A percentile compares a stretch with the other conserved stretches of the same genome.
Evolutionary conservation across 2,329 filamentous ascomycete genomes (phyloP).

Genomic region (Fusarium luffae): DNA sequence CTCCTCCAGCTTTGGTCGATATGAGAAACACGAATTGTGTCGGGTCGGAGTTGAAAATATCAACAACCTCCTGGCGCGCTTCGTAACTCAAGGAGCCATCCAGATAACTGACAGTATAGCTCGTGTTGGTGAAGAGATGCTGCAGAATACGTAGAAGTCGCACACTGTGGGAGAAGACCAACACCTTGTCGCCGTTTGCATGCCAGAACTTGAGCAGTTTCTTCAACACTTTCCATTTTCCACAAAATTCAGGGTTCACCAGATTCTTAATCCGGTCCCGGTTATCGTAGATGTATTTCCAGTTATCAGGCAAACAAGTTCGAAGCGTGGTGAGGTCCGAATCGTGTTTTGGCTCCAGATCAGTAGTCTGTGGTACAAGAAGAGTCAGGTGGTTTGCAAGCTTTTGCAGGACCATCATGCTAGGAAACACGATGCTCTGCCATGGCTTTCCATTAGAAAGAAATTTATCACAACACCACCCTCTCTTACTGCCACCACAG

Average conservation of each 20-base stretch:
- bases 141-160: slow-evolving; percentile 85
- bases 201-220: slow-evolving; percentile 92
- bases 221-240: slow-evolving; percentile 94
- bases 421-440: slow-evolving; percentile 85
- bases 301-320: slow-evolving; percentile 78
- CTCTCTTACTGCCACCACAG: slow-evolving; percentile 71
- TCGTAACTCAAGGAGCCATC: slow-evolving; percentile 87
- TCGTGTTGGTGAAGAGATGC: slow-evolving; percentile 86
- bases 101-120: slow-evolving; percentile 90
- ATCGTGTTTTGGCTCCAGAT: slow-evolving; percentile 77
- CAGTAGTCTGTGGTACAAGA: slow-evolving; percentile 75
- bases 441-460: slow-evolving; percentile 73
- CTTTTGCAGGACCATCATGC: slow-evolving; percentile 84
- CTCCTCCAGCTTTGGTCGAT: slow-evolving; percentile 90
- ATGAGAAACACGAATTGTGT: slow-evolving; percentile 95
- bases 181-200: slow-evolving; percentile 88
- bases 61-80: slow-evolving; percentile 83
- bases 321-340: slow-evolving; percentile 80
- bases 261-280: slow-evolving; percentile 84
- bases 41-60: slow-evolving; percentile 90
- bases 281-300: slow-evolving; percentile 77
- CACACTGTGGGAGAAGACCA: slow-evolving; percentile 95
- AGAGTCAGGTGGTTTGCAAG: slow-evolving; percentile 93
- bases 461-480: slow-evolving; percentile 80
- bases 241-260: slow-evolving; percentile 90